phyloP scores from a whole-genome alignment of 805 yeast species.

The Kazachstania viticola region DNA sequence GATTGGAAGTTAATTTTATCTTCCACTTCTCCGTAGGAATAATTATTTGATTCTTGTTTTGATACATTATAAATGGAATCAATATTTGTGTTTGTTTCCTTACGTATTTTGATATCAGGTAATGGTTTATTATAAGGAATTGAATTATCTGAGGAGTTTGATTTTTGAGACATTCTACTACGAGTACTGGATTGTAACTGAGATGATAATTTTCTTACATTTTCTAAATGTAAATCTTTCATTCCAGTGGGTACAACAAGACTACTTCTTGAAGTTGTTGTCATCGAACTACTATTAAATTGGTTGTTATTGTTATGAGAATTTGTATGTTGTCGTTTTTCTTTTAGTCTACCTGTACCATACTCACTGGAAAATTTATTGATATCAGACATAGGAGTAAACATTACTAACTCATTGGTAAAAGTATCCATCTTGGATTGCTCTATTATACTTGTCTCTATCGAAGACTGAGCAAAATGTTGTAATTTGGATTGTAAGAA shows the following conservation, averaged over 20 bases:
- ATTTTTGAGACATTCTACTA: not conserved
- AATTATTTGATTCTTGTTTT: not conserved
- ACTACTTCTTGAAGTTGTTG: not conserved
- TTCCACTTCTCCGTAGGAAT: not conserved
- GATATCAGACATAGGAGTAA: conserved; percentile 23
- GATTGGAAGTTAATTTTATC: not conserved
- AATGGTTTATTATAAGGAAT: not conserved
- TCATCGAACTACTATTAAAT: not conserved
- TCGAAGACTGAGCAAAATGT: conserved; percentile 15
- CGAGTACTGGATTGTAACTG: conserved; percentile 12
- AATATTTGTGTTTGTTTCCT: not conserved
- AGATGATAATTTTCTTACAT: conserved; percentile 19
- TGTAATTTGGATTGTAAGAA: conserved; percentile 21
- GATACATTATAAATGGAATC: not conserved
- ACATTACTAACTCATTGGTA: conserved; percentile 14
- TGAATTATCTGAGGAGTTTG: not conserved
- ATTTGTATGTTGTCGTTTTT: conserved; percentile 5
- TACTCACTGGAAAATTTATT: conserved; percentile 21
- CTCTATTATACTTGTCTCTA: conserved; percentile 20
- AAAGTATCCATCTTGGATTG: conserved; percentile 20
- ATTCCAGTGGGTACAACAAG: not conserved
- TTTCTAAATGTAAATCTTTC: conserved; percentile 11
- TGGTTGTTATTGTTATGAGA: not conserved
- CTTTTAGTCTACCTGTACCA: conserved; percentile 27
- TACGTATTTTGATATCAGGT: too few relatives aligned